Evolutionary conservation across 1,284 basidiomycete genomes (phyloP).

Genomic region (Gymnopus androsaceus): DNA sequence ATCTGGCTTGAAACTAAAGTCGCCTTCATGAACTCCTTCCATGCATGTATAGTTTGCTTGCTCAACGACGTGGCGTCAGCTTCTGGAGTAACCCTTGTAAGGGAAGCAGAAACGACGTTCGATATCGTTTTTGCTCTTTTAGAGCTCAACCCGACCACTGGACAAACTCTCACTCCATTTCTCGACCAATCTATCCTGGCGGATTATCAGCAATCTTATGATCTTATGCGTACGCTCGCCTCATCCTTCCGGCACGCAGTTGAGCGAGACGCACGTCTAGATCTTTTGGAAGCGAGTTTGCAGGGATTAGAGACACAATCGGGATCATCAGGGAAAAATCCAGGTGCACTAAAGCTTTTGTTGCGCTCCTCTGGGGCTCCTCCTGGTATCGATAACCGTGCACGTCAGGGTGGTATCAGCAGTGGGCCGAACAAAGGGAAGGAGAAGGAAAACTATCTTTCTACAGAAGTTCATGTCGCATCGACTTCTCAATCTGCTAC

Average conservation of each 20-base stretch:
- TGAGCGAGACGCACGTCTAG: slow-evolving; percentile 58
- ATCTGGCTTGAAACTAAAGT: slow-evolving; percentile 73
- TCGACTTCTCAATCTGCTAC: slow-evolving; percentile 13
- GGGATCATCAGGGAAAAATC: slow-evolving; percentile 31
- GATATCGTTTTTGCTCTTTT: slow-evolving; percentile 60
- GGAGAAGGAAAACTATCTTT: slow-evolving; percentile 25
- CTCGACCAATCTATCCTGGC: slow-evolving; percentile 63
- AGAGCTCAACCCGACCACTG: slow-evolving; percentile 38
- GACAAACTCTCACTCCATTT: slow-evolving; percentile 50
- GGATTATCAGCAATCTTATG: slow-evolving; percentile 71
- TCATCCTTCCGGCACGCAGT: slow-evolving; percentile 43
- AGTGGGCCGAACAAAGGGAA: slow-evolving; percentile 45
- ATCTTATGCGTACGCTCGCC: slow-evolving; percentile 51
- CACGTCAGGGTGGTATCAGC: too few relatives aligned
- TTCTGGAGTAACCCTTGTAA: slow-evolving; percentile 42
- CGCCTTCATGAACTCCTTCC: slow-evolving; percentile 67
- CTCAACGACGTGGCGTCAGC: slow-evolving; percentile 48
- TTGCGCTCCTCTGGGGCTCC: slow-evolving; percentile 58
- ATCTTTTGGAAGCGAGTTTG: slow-evolving; percentile 55
- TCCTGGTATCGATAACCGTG: slow-evolving; percentile 46
- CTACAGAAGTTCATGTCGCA: neutral
- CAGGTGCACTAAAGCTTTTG: slow-evolving; percentile 62
- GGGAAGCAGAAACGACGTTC: slow-evolving; percentile 54
- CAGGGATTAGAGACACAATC: slow-evolving; percentile 35
- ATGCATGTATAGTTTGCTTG: slow-evolving; percentile 53